Percentiles rank a stretch among this genome's conserved stretches.
These are phyloP conservation scores for Actinomortierella wolfii DNA, from an alignment of 371 early-diverging fungal genomes.

Conservation along the genomic window DNA sequence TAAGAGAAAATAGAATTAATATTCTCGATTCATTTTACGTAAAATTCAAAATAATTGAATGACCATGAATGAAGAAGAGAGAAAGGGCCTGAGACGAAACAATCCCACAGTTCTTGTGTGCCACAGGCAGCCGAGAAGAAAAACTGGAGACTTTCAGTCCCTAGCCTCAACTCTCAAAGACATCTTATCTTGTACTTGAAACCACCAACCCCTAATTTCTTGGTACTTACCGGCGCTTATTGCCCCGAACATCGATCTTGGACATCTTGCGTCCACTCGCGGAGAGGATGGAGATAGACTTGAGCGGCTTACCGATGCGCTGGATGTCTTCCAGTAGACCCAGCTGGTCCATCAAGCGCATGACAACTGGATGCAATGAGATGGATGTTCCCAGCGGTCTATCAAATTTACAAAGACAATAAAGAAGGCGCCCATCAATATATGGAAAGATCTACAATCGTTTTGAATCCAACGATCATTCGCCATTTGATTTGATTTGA, in stretches of 20 bases:
- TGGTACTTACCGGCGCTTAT: conserved; percentile 31
- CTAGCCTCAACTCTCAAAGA: no score
- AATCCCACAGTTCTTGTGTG: no score
- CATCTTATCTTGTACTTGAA: no score
- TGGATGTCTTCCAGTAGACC: conserved; percentile 31
- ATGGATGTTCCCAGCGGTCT: conserved; percentile 40
- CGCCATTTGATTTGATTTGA: no score
- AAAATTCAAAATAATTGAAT: not conserved
- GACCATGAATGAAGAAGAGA: conserved; percentile 2
- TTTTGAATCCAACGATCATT: no score
- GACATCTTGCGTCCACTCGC: conserved; percentile 33
- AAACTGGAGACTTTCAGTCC: no score
- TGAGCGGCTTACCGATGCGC: conserved; percentile 27
- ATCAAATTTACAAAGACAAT: no score
- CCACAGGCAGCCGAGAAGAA: no score
- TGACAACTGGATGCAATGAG: conserved; percentile 37
- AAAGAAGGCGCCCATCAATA: no score
- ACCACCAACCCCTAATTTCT: no score
- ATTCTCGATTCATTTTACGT: no score
- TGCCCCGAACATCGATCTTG: conserved; percentile 39
- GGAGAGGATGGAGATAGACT: conserved; percentile 35
- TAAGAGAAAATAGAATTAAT: not conserved
- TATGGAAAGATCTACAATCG: no score
- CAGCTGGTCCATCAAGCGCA: conserved; percentile 34
- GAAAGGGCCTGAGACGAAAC: not conserved